Percentiles rank a stretch among this genome's conserved stretches.
Evolutionary conservation across 75 land plant species (phyloP).

Genomic region (Pinus albicaulis): DNA sequence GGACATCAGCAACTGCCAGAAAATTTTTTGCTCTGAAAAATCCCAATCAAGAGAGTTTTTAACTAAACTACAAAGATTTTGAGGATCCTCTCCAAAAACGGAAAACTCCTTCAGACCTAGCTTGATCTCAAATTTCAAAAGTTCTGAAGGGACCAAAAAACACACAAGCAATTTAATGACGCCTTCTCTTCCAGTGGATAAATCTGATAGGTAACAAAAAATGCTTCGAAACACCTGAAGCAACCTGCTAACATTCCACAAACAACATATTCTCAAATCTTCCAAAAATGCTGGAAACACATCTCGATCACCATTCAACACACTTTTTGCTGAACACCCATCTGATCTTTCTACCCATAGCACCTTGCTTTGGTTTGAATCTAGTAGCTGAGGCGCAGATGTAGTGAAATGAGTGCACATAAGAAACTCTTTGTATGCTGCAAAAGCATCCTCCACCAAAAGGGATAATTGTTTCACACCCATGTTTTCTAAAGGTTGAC

Average conservation of each 20-base stretch:
- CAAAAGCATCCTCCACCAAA: conserved; percentile 23
- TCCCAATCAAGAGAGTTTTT: conserved; percentile 49
- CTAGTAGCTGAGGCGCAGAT: background rate
- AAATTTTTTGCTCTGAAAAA: conserved; percentile 38
- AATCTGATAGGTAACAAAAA: conserved; percentile 44
- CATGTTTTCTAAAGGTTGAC: background rate
- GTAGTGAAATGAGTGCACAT: background rate
- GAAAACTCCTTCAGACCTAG: conserved; percentile 39
- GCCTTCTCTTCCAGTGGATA: conserved; percentile 39
- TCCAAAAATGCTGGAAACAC: conserved; percentile 11
- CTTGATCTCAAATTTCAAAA: conserved; percentile 38
- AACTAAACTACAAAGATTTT: conserved; percentile 24
- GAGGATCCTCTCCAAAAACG: conserved; percentile 34
- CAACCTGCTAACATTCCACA: conserved; percentile 33
- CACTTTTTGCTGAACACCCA: background rate
- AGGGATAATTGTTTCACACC: background rate
- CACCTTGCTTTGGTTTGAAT: conserved; percentile 3
- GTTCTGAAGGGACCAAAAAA: conserved; percentile 27
- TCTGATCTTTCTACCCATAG: background rate
- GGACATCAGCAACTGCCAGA: conserved; percentile 50
- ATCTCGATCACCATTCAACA: no score
- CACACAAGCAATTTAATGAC: conserved; percentile 27
- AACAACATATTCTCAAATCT: conserved; percentile 36
- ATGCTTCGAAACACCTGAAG: conserved; percentile 26
- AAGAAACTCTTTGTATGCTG: conserved; percentile 21